phyloP scores from a whole-genome alignment of 352 stramenopile genomes.

The Pelagophyceae sp. region DNA sequence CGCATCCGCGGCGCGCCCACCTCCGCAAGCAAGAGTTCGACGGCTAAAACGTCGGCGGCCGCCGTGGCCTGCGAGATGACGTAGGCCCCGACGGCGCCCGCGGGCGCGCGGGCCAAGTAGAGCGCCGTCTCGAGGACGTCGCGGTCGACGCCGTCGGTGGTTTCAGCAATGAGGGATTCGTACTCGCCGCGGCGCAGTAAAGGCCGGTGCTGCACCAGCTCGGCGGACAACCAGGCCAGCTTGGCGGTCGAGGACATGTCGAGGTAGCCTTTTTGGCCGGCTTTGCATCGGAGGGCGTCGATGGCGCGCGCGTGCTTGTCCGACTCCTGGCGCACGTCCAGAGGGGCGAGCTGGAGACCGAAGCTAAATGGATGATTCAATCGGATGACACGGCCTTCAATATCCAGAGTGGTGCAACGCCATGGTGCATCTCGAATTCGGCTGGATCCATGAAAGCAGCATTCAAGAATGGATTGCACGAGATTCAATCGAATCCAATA shows the following conservation, averaged over 20 bases:
- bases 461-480: too few relatives aligned
- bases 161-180: constrained; percentile 27
- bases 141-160: constrained; percentile 30
- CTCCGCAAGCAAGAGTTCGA: constrained; percentile 65
- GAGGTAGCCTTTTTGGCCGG: constrained; percentile 59
- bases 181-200: constrained; percentile 48
- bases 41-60: constrained; percentile 65
- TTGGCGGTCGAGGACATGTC: constrained; percentile 61
- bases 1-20: constrained; percentile 60
- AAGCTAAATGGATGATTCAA: too few relatives aligned
- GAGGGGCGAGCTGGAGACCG: constrained; percentile 57
- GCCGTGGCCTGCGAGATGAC: constrained; percentile 68
- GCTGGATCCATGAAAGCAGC: too few relatives aligned
- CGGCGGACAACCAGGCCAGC: constrained; percentile 53
- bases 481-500: too few relatives aligned
- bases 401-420: too few relatives aligned
- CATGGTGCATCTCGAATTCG: too few relatives aligned
- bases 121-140: constrained; percentile 39
- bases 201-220: constrained; percentile 55
- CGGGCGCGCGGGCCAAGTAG: constrained; percentile 39
- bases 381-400: too few relatives aligned
- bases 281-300: constrained; percentile 59
- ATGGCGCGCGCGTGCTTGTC: constrained; percentile 50
- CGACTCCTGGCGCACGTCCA: constrained; percentile 69
- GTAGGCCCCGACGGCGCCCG: constrained; percentile 61